phyloP scores from a whole-genome alignment of 495 filamentous ascomycete species.

The Cudoniella acicularis region DNA sequence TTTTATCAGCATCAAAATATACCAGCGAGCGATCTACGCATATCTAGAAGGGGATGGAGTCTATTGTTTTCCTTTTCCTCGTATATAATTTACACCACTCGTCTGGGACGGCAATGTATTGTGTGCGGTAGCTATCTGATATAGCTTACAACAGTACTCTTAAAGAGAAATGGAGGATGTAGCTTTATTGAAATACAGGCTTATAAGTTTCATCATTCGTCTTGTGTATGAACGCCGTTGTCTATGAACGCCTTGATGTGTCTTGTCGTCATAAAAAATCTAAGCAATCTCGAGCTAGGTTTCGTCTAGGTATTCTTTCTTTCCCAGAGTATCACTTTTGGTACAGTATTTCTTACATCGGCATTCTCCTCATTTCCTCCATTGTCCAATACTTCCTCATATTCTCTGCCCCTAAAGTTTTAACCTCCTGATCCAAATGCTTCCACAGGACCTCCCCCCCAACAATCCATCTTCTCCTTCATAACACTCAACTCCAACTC shows the following conservation, averaged over 20 bases:
- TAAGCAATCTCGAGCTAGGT: too few relatives aligned
- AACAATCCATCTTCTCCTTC: slow-evolving; percentile 62
- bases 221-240: too few relatives aligned
- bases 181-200: too few relatives aligned
- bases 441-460: slow-evolving; percentile 65
- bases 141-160: too few relatives aligned
- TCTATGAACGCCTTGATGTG: too few relatives aligned
- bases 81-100: not conserved
- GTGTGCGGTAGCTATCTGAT: not conserved
- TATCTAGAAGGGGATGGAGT: slow-evolving; percentile 13
- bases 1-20: slow-evolving; percentile 3
- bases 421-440: slow-evolving; percentile 73
- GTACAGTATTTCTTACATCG: slow-evolving; percentile 53
- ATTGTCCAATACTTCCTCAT: slow-evolving; percentile 82
- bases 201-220: too few relatives aligned
- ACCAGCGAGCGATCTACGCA: slow-evolving; percentile 1
- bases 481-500: slow-evolving; percentile 67
- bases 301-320: too few relatives aligned
- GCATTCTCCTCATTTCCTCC: slow-evolving; percentile 70
- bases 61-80: not conserved
- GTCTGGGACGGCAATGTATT: not conserved
- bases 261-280: too few relatives aligned
- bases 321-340: too few relatives aligned
- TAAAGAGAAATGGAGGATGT: not conserved
- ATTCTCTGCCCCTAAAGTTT: slow-evolving; percentile 70